Conservation (phyloP, 805 yeast species). For the Spathaspora boniae region DNA sequence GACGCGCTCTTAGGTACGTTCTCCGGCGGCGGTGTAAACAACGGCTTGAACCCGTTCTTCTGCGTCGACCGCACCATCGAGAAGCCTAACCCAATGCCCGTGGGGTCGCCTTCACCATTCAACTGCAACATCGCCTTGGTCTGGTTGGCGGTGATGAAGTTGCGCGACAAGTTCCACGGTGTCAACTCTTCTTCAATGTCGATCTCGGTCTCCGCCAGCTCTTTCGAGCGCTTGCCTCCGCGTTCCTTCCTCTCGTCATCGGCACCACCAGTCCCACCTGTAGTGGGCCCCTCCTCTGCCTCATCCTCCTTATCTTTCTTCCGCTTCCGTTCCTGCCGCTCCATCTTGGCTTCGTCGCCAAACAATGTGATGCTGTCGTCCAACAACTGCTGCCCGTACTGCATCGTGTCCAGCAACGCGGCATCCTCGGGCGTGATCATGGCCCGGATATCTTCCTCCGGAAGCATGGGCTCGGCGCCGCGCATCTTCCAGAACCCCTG, state of each 20-base stretch:
- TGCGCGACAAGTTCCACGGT: conserved; percentile 91
- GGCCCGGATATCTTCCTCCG: conserved; percentile 74
- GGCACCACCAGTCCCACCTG: conserved; percentile 23
- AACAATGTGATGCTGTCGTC: conserved; percentile 71
- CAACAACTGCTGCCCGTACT: conserved; percentile 81
- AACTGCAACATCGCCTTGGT: conserved; percentile 96
- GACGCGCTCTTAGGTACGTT: conserved; percentile 37
- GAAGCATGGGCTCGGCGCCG: conserved; percentile 47
- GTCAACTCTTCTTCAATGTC: conserved; percentile 81
- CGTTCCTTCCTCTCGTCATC: conserved; percentile 25
- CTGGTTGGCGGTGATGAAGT: conserved; percentile 90
- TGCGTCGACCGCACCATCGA: conserved; percentile 87
- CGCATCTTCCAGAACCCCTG: conserved; percentile 94
- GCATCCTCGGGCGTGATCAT: conserved; percentile 93
- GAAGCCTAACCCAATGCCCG: conserved; percentile 86
- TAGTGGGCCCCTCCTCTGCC: conserved; percentile 33
- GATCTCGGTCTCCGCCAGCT: conserved; percentile 39
- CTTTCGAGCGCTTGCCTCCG: conserved; percentile 29
- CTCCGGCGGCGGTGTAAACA: conserved; percentile 34
- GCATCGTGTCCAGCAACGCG: conserved; percentile 85
- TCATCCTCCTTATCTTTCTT: conserved; percentile 22
- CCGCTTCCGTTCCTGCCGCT: conserved; percentile 20
- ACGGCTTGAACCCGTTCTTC: conserved; percentile 80
- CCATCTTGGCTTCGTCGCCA: conserved; percentile 31
- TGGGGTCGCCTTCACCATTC: conserved; percentile 92